phyloP scores from a whole-genome alignment of 2,329 filamentous ascomycete species.

The Pyricularia grisea region DNA sequence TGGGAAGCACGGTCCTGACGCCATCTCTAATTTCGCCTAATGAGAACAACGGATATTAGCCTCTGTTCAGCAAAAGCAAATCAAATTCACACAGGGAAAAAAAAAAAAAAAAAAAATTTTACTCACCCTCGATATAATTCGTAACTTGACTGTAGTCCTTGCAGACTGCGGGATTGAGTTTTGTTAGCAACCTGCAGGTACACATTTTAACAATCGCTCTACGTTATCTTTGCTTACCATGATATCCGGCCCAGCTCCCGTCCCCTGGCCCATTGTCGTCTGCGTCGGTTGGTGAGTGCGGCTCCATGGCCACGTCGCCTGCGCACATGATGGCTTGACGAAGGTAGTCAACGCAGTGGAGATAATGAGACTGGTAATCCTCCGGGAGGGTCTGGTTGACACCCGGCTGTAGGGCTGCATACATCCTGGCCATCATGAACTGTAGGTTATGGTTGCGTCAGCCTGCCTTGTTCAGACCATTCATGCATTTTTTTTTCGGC shows the following conservation, averaged over 20 bases:
- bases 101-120: too few relatives aligned
- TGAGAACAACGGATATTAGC: neutral
- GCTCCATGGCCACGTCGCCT: slow-evolving; percentile 25
- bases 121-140: slow-evolving; percentile 23
- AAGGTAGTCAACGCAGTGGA: slow-evolving; percentile 32
- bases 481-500: too few relatives aligned
- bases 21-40: neutral
- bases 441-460: slow-evolving; percentile 6
- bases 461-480: neutral
- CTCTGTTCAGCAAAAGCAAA: neutral
- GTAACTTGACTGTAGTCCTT: slow-evolving; percentile 26
- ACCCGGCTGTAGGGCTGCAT: slow-evolving; percentile 14
- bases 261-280: slow-evolving; percentile 24
- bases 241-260: slow-evolving; percentile 31
- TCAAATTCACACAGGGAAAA: too few relatives aligned
- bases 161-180: slow-evolving; percentile 19
- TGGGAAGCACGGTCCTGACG: neutral
- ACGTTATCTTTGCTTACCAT: slow-evolving; percentile 17
- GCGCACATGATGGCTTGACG: slow-evolving; percentile 29
- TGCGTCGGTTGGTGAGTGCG: slow-evolving; percentile 25
- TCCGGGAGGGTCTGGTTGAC: slow-evolving; percentile 12
- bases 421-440: slow-evolving; percentile 26
- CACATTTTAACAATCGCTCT: too few relatives aligned
- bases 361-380: slow-evolving; percentile 24
- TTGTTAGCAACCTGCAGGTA: neutral